Evolutionary conservation across 2,329 filamentous ascomycete genomes (phyloP).

Genomic region (Alternaria arbusti): DNA sequence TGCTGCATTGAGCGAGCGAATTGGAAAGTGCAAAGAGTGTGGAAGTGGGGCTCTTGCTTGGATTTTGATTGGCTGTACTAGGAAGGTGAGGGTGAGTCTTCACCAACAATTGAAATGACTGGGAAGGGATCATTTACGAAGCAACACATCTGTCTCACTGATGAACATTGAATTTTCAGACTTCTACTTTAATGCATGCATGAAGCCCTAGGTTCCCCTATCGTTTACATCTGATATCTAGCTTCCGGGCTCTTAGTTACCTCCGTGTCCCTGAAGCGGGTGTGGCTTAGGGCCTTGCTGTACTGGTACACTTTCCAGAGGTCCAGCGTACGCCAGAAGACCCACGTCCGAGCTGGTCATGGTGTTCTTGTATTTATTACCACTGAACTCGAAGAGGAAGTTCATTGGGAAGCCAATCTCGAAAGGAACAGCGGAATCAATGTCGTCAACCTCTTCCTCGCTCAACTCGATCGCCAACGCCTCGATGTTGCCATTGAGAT

Average conservation of each 20-base stretch:
- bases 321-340: conserved; percentile 36
- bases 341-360: conserved; percentile 39
- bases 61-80: conserved; percentile 5
- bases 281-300: conserved; percentile 37
- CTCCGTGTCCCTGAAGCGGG: conserved; percentile 24
- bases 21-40: conserved; percentile 10
- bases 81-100: background rate
- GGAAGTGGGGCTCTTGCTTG: conserved; percentile 2
- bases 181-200: background rate
- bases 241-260: background rate
- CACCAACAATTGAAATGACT: background rate
- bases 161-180: background rate
- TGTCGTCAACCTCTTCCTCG: conserved; percentile 60
- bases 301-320: conserved; percentile 34
- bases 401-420: conserved; percentile 62
- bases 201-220: background rate
- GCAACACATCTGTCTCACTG: background rate
- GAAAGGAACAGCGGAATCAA: conserved; percentile 60
- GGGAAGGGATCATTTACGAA: background rate
- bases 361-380: conserved; percentile 33
- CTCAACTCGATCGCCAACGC: conserved; percentile 59
- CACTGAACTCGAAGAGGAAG: conserved; percentile 48
- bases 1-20: background rate
- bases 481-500: conserved; percentile 70
- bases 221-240: background rate